Base-by-base conservation (phyloP, 805 yeast species). In the Teunomyces pallodes region DNA sequence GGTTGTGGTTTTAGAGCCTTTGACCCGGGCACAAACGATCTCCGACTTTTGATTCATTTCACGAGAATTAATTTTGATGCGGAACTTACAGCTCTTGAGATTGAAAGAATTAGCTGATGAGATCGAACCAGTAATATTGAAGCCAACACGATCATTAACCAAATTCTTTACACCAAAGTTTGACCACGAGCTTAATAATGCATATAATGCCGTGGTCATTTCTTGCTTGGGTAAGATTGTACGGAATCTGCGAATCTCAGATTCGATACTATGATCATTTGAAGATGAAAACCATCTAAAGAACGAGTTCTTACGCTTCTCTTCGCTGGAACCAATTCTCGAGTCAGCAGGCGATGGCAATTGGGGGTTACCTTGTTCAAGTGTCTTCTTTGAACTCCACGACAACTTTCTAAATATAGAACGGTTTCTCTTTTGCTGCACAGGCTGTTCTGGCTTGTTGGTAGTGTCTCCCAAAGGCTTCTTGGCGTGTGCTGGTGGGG, bases 81-180 rank as follows among this genome's bases (percentile, higher is more conserved):
- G 77, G 63, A 86, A 85, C 54, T 77, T 75, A 54, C 89, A 83
- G 31, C 85, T 76, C 64, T 81, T 81, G 57, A 85, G 67, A 42
- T 84, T 79, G 56, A 86, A 67, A 2, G 84, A 72, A 63, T 86
- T 86, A 49, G 75, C 72, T 54, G 79, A 81, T 1, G 88, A 72
- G 30, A 86, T 77, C 14, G 80, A 74, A 46, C 90, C 91, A n/a
- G 76, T 77, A 28, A 86, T 72, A 29, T 70, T 72, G 56, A 69
- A 62, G 5, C 69, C 62, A 3, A 69, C 64, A 16, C 72, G 69
- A 54, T 76, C 76, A 41, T 78, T 65, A 33, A 65, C 69, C 49
- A 86, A 72, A 50, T 81, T 76, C 54, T 77, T 80, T 56, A 86
- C 66, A 7, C 94, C 92, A 57, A 85, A 85, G 50, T 78, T 81